phyloP scores from a whole-genome alignment of 192 early-diverging fungal species.

The Mortierella alpina region DNA sequence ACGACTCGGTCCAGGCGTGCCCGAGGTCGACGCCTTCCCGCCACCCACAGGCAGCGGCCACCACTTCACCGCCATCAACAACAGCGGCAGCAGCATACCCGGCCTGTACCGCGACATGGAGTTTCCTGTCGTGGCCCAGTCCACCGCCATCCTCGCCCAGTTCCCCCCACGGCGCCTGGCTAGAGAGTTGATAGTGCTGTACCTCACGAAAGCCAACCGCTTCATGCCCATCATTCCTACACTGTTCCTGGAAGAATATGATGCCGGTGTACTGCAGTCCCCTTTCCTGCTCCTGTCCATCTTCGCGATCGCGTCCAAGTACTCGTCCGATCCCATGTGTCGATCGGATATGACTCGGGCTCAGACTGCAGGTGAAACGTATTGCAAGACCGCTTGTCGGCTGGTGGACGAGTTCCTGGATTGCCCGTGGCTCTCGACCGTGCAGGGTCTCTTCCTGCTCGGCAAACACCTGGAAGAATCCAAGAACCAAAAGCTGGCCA shows the following conservation, averaged over 20 bases:
- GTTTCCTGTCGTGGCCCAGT: conserved; percentile 14
- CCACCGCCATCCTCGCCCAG: conserved; percentile 1
- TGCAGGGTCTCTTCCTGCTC: conserved; percentile 59
- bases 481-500: conserved; percentile 44
- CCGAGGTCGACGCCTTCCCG: not conserved
- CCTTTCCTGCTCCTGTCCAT: conserved; percentile 5
- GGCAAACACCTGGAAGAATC: conserved; percentile 58
- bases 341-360: conserved; percentile 4
- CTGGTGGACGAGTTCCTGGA: conserved; percentile 59
- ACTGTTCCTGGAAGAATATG: conserved; percentile 12
- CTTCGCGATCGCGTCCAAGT: conserved; percentile 12
- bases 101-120: conserved; percentile 6
- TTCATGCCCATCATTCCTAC: conserved; percentile 14
- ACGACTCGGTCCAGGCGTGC: not conserved
- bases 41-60: not conserved
- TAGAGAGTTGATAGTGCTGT: conserved; percentile 14
- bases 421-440: conserved; percentile 54
- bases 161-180: conserved; percentile 10
- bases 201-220: conserved; percentile 10
- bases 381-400: conserved; percentile 18
- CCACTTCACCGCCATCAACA: too few relatives aligned
- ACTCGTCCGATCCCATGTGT: conserved; percentile 11
- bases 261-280: conserved; percentile 7
- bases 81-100: not conserved
- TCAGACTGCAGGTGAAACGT: conserved; percentile 16